These are phyloP conservation scores for Platismatia glauca DNA, from an alignment of 495 filamentous ascomycete genomes.

Conservation along the genomic window DNA sequence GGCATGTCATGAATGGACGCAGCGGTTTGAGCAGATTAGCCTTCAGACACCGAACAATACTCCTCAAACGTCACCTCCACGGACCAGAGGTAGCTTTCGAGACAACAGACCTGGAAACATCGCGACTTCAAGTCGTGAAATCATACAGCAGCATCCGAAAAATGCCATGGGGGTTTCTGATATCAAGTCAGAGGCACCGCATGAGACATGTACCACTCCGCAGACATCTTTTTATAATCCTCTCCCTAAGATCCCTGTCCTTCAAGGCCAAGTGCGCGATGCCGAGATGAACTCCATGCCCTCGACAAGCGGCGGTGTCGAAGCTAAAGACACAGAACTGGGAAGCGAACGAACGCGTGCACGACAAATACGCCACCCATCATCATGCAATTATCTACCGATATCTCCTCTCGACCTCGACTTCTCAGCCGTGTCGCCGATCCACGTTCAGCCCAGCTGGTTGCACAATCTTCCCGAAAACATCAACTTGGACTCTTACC, in stretches of 20 bases:
- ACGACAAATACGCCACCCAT: conserved; percentile 7
- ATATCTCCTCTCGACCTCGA: not conserved
- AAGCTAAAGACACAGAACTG: not conserved
- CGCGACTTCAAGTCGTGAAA: conserved; percentile 6
- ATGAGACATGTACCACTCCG: conserved; percentile 1
- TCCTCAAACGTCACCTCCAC: conserved; percentile 5
- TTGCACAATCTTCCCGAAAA: conserved; percentile 13
- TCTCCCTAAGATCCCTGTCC: not conserved
- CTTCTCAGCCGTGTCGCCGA: conserved; percentile 6
- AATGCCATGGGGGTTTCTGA: not conserved
- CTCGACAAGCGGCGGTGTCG: conserved; percentile 2
- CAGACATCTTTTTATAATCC: not conserved
- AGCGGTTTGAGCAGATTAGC: conserved; percentile 23
- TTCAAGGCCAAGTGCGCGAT: conserved; percentile 1
- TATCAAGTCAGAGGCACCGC: not conserved
- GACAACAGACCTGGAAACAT: conserved; percentile 11
- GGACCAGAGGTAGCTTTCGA: conserved; percentile 3
- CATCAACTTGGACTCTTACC: conserved; percentile 12
- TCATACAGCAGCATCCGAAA: not conserved
- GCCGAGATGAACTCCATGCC: not conserved
- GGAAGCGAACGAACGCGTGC: not conserved
- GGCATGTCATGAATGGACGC: conserved; percentile 20
- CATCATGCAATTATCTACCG: conserved; percentile 4
- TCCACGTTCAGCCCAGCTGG: conserved; percentile 18
- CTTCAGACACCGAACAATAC: conserved; percentile 14